A percentile compares a stretch with the other conserved stretches of the same genome.
These are phyloP conservation scores for Lodderomyces beijingensis DNA, from an alignment of 1,139 yeast genomes.

Conservation along the genomic window DNA sequence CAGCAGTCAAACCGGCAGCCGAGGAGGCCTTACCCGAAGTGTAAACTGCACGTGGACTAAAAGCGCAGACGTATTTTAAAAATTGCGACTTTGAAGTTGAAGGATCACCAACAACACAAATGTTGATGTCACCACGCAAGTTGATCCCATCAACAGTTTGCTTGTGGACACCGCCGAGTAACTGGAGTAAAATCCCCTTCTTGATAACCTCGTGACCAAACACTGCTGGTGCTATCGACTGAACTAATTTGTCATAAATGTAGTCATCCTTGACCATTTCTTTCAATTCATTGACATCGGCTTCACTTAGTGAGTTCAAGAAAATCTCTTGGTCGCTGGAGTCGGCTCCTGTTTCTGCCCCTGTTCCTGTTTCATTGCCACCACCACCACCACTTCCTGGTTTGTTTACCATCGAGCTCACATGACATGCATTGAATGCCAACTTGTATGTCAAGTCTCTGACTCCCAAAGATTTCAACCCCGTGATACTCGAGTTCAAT, in stretches of 20 bases:
- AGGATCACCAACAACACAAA: slow-evolving; percentile 97
- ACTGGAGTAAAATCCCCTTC: slow-evolving; percentile 84
- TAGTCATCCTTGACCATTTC: slow-evolving; percentile 90
- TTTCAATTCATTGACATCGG: slow-evolving; percentile 80
- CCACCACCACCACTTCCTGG: no score
- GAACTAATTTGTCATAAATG: slow-evolving; percentile 78
- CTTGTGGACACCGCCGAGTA: slow-evolving; percentile 96
- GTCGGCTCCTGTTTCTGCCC: slow-evolving; percentile 30
- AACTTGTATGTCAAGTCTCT: slow-evolving; percentile 90
- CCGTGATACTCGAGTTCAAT: slow-evolving; percentile 78
- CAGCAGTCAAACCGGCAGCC: slow-evolving; percentile 98
- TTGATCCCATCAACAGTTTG: slow-evolving; percentile 92
- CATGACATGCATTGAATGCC: slow-evolving; percentile 91
- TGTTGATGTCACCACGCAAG: slow-evolving; percentile 94
- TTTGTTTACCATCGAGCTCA: slow-evolving; percentile 52
- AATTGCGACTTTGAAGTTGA: slow-evolving; percentile 97
- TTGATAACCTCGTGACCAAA: slow-evolving; percentile 95
- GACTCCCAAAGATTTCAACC: slow-evolving; percentile 83
- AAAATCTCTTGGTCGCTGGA: slow-evolving; percentile 73
- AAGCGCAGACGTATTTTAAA: slow-evolving; percentile 85
- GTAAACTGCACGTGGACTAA: slow-evolving; percentile 91
- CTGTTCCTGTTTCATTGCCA: no score
- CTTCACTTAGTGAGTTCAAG: slow-evolving; percentile 71
- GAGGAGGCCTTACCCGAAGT: slow-evolving; percentile 98
- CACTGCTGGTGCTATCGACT: slow-evolving; percentile 93